A percentile compares a stretch with the other conserved stretches of the same genome.
Conservation (phyloP, 192 early-diverging fungal genomes). For the Coemansia sp. region DNA sequence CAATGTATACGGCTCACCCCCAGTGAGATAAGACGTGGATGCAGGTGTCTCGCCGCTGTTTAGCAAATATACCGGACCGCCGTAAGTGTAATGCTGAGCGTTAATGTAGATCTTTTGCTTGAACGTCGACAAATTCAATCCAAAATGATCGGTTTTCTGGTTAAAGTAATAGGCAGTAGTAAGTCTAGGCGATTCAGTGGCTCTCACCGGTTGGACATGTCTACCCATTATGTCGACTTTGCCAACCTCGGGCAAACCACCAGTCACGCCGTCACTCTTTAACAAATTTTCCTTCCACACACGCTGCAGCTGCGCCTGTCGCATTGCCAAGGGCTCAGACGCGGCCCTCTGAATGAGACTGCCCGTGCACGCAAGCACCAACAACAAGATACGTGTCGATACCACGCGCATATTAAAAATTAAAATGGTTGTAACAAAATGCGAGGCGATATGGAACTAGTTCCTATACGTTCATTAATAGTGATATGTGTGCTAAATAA, state of each 20-base stretch:
- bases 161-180: constrained; percentile 35
- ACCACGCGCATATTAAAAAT: background rate
- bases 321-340: constrained; percentile 8
- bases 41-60: constrained; percentile 57
- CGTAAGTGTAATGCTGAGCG: constrained; percentile 30
- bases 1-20: constrained; percentile 54
- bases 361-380: background rate
- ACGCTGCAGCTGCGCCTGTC: constrained; percentile 37
- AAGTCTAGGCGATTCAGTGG: background rate
- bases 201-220: background rate
- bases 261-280: background rate
- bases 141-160: constrained; percentile 54
- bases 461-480: background rate
- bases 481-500: background rate
- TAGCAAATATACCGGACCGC: constrained; percentile 55
- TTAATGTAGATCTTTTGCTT: constrained; percentile 55
- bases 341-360: background rate
- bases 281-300: constrained; percentile 32
- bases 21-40: constrained; percentile 41
- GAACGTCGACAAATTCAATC: constrained; percentile 35
- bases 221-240: background rate
- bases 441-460: background rate
- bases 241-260: background rate
- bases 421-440: background rate
- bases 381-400: background rate